These are phyloP conservation scores for Cyberlindnera xylosilytica DNA, from an alignment of 805 yeast species.

Conservation along the genomic window DNA sequence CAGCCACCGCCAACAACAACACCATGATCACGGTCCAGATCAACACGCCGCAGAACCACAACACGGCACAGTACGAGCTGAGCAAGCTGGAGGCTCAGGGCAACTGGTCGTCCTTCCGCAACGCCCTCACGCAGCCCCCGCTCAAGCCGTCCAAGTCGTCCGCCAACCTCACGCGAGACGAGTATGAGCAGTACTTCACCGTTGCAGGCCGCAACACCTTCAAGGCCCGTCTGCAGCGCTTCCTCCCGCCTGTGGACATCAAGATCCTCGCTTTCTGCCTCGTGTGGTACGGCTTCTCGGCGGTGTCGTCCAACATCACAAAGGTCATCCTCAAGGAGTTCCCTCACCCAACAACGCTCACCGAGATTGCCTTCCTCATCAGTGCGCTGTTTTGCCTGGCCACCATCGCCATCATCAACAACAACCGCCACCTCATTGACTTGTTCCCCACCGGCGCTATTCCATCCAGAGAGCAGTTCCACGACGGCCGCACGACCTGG, in stretches of 20 bases:
- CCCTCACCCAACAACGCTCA: slow-evolving; percentile 81
- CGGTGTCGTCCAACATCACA: slow-evolving; percentile 77
- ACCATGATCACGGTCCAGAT: slow-evolving; percentile 20
- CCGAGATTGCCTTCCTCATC: slow-evolving; percentile 80
- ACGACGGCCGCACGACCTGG: slow-evolving; percentile 28
- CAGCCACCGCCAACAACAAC: no score
- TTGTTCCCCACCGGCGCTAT: slow-evolving; percentile 49
- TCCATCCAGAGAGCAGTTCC: slow-evolving; percentile 37
- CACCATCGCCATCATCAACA: slow-evolving; percentile 40
- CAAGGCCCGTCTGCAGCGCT: slow-evolving; percentile 9
- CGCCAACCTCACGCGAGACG: slow-evolving; percentile 18
- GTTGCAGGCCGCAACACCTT: slow-evolving; percentile 18
- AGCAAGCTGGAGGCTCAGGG: slow-evolving; percentile 10
- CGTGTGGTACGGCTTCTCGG: slow-evolving; percentile 78
- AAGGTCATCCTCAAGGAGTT: slow-evolving; percentile 70
- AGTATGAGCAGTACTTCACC: slow-evolving; percentile 25
- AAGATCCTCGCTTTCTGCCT: slow-evolving; percentile 56
- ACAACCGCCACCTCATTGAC: slow-evolving; percentile 26
- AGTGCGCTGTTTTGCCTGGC: slow-evolving; percentile 60
- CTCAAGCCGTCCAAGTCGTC: slow-evolving; percentile 29
- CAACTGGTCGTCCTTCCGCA: slow-evolving; percentile 6
- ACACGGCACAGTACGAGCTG: slow-evolving; percentile 10
- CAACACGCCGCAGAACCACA: slow-evolving; percentile 12
- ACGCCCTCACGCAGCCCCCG: slow-evolving; percentile 2
- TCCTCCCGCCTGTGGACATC: slow-evolving; percentile 35